Evolutionary conservation across 805 yeast genomes (phyloP).

Genomic region (Kluyveromyces aestuarii): DNA sequence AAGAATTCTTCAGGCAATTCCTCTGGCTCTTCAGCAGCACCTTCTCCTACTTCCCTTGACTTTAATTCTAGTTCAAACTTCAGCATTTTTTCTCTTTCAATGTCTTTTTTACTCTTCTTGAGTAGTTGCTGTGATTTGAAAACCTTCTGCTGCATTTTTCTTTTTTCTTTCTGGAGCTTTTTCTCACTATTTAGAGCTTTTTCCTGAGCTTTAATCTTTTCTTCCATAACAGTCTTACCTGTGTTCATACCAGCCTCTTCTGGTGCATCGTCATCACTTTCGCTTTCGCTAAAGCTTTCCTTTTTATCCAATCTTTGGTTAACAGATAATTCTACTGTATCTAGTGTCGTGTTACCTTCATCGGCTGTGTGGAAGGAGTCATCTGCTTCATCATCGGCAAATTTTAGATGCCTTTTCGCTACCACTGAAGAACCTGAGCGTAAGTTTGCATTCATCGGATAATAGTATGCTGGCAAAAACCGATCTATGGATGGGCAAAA

Average conservation of each 20-base stretch:
- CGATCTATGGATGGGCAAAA: too few relatives aligned
- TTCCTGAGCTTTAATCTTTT: slow-evolving; percentile 19
- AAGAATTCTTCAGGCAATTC: slow-evolving; percentile 34
- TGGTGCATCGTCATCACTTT: slow-evolving; percentile 40
- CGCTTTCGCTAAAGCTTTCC: slow-evolving; percentile 16
- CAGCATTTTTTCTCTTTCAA: slow-evolving; percentile 1
- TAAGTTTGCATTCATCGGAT: background rate
- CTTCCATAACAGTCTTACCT: slow-evolving; percentile 19
- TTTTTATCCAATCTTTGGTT: slow-evolving; percentile 1
- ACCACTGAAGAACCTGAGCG: slow-evolving; percentile 1
- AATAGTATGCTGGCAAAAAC: background rate
- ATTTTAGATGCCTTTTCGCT: slow-evolving; percentile 16
- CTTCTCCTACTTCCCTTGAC: slow-evolving; percentile 4
- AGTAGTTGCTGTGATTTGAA: slow-evolving; percentile 17
- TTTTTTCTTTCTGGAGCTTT: slow-evolving; percentile 26
- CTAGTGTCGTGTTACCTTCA: slow-evolving; percentile 7
- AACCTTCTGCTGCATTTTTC: slow-evolving; percentile 5
- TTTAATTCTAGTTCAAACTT: slow-evolving; percentile 3
- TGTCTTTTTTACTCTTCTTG: slow-evolving; percentile 26
- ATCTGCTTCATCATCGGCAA: slow-evolving; percentile 17
- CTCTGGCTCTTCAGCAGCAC: slow-evolving; percentile 19
- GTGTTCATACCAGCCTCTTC: slow-evolving; percentile 36
- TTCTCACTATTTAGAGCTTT: slow-evolving; percentile 18
- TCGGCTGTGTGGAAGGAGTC: slow-evolving; percentile 12
- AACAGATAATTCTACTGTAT: background rate